Evolutionary conservation across 441 rosid genomes (phyloP).

Genomic region (Brassica balearica): DNA sequence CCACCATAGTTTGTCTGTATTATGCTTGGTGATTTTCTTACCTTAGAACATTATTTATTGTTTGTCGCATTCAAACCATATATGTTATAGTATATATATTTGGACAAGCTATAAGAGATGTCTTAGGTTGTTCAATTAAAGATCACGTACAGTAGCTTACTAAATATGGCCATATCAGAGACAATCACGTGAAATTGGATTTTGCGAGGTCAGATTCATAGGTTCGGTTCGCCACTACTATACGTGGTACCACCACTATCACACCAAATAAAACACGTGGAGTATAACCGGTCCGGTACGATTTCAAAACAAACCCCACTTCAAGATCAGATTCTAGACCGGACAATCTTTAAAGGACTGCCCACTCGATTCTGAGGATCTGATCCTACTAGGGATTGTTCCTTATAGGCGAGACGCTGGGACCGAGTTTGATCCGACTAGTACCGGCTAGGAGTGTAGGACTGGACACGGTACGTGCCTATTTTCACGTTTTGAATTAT

Average conservation of each 20-base stretch:
- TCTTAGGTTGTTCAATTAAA: constrained; percentile 44
- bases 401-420: constrained; percentile 9
- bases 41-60: constrained; percentile 2
- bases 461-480: not conserved
- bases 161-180: constrained; percentile 32
- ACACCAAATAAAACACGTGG: constrained; percentile 26
- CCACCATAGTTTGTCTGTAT: constrained; percentile 44
- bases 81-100: not conserved
- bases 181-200: constrained; percentile 41
- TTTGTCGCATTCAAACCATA: constrained; percentile 18
- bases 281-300: constrained; percentile 33
- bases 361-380: constrained; percentile 32
- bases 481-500: constrained; percentile 5
- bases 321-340: constrained; percentile 43
- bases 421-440: constrained; percentile 22
- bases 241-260: constrained; percentile 10
- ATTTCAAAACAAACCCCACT: constrained; percentile 35
- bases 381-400: constrained; percentile 29
- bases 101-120: constrained; percentile 29
- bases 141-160: constrained; percentile 35
- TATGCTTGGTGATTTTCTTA: constrained; percentile 31
- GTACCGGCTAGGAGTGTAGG: constrained; percentile 1
- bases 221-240: constrained; percentile 40
- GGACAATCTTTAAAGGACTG: constrained; percentile 33
- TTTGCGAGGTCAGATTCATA: constrained; percentile 22